phyloP scores from a whole-genome alignment of 805 yeast genomes.

The Ogataea ganodermae region DNA sequence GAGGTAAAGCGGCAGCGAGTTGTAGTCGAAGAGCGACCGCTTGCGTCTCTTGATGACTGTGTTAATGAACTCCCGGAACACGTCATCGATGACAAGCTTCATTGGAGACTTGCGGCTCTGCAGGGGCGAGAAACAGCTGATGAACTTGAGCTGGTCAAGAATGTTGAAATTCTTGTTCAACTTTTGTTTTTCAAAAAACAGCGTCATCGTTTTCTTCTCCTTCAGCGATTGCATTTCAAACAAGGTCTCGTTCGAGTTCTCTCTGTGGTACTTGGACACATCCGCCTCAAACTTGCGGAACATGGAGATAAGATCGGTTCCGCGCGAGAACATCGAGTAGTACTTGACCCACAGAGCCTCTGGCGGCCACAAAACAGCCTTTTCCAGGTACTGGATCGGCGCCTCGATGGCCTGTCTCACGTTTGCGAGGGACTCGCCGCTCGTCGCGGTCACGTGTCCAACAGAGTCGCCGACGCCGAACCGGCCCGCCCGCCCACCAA shows the following conservation, averaged over 20 bases:
- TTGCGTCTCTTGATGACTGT: conserved; percentile 59
- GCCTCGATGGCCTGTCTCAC: conserved; percentile 50
- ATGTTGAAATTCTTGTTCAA: conserved; percentile 31
- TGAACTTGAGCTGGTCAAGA: conserved; percentile 39
- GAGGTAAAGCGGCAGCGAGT: conserved; percentile 34
- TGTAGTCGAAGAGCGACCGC: conserved; percentile 54
- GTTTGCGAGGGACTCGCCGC: conserved; percentile 42
- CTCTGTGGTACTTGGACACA: conserved; percentile 26
- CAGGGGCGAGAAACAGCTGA: conserved; percentile 36
- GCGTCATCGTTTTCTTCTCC: conserved; percentile 27
- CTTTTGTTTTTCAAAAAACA: conserved; percentile 29
- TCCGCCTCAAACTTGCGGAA: conserved; percentile 50
- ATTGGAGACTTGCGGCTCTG: conserved; percentile 22
- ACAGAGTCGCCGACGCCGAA: conserved; percentile 42
- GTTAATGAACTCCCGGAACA: conserved; percentile 46
- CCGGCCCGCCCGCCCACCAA: conserved; percentile 96
- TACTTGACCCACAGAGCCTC: conserved; percentile 66
- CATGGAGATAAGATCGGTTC: conserved; percentile 47
- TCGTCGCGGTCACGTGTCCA: conserved; percentile 60
- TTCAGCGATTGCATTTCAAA: conserved; percentile 33
- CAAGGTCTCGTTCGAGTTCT: conserved; percentile 17
- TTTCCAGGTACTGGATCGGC: conserved; percentile 51
- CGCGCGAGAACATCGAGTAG: conserved; percentile 59
- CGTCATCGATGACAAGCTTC: conserved; percentile 37
- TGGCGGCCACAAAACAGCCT: conserved; percentile 83